Conservation (phyloP, 352 stramenopile species). For the Phytophthora crassamura region DNA sequence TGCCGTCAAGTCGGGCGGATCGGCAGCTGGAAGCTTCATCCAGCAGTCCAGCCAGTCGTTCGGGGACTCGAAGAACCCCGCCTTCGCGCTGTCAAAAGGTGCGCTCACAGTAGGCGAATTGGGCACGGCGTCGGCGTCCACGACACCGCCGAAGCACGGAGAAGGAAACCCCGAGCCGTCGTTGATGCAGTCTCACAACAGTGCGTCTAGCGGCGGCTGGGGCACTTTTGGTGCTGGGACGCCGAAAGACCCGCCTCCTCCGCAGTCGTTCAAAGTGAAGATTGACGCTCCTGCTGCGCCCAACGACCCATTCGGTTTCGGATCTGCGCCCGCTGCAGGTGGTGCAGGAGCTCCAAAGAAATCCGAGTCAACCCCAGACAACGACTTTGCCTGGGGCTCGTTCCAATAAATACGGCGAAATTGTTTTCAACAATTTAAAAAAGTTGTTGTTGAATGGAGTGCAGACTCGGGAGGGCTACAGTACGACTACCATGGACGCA, state of each 20-base stretch:
- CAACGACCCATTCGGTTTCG: slow-evolving; percentile 30
- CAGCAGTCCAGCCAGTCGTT: slow-evolving; percentile 19
- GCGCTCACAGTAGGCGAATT: slow-evolving; percentile 42
- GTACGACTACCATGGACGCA: too few relatives aligned
- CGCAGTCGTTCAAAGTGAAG: slow-evolving; percentile 20
- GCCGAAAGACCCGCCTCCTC: slow-evolving; percentile 21
- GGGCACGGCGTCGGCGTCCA: slow-evolving; percentile 20
- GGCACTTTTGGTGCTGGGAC: slow-evolving; percentile 25
- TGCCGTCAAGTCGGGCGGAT: slow-evolving; percentile 26
- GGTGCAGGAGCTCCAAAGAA: slow-evolving; percentile 8
- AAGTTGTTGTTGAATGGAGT: too few relatives aligned
- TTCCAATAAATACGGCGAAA: slow-evolving; percentile 26
- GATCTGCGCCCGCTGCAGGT: slow-evolving; percentile 8
- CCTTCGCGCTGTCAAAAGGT: slow-evolving; percentile 41
- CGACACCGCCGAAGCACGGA: slow-evolving; percentile 27
- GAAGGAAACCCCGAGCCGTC: slow-evolving; percentile 12
- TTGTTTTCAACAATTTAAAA: too few relatives aligned
- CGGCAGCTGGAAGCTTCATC: slow-evolving; percentile 13
- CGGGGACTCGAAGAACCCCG: slow-evolving; percentile 28
- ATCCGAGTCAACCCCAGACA: slow-evolving; percentile 9
- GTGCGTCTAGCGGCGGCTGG: slow-evolving; percentile 25
- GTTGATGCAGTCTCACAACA: slow-evolving; percentile 28
- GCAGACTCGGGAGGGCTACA: too few relatives aligned
- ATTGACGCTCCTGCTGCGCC: not conserved
- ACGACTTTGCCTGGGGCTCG: slow-evolving; percentile 35